Evolutionary conservation across 352 stramenopile genomes (phyloP), one percentile per base, ranked within the genome.

Genomic region (Pythium plurisporium): DNA sequence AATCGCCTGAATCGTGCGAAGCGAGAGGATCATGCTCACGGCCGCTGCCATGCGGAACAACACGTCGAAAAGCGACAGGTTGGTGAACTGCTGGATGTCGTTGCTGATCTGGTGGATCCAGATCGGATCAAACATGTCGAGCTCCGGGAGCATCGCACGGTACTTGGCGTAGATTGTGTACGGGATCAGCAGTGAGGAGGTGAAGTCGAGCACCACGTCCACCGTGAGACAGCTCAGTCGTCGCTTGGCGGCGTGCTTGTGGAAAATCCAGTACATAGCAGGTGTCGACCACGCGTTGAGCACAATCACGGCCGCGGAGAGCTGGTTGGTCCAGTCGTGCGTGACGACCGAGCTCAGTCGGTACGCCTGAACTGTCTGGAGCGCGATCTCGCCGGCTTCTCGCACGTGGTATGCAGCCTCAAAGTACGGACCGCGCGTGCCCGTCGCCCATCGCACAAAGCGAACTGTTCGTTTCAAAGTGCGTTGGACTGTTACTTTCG

Each of bases 271-370:
- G 33, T 54, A 53, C 5, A 64, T 23, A 2, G 57, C 27, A 9
- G 47, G 47, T 17, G 57, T 50, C 11, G 57, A 55, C 48, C 47
- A 47, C 22, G 40, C 49, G 33, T 59, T 64, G 47, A 64, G 41
- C 29, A 57, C 30, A 42, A 57, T 48, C 15, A 59, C 33, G 15
- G 48, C 19, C 9, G 20, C 29, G 22, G 48, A 27, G 23, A 57
- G 47, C 17, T 64, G 47, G 19, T 64, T 64, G 19, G 46, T 26
- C 56, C 56, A 64, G 5, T 36, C n/a, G 38, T 45, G 37, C 14
- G 56, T 27, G 29, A 51, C 42, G 6, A 57, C n/a, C 40, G 22
- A 57, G 48, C 56, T 57, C 37, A 64, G 26, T 11, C 34, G 45
- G 44, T 49, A 62, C 11, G 43, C 43, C 30, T 62, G n/a, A n/a